Conservation (phyloP, 164 flowering plant species). For the Chloranthus sessilifolius region DNA sequence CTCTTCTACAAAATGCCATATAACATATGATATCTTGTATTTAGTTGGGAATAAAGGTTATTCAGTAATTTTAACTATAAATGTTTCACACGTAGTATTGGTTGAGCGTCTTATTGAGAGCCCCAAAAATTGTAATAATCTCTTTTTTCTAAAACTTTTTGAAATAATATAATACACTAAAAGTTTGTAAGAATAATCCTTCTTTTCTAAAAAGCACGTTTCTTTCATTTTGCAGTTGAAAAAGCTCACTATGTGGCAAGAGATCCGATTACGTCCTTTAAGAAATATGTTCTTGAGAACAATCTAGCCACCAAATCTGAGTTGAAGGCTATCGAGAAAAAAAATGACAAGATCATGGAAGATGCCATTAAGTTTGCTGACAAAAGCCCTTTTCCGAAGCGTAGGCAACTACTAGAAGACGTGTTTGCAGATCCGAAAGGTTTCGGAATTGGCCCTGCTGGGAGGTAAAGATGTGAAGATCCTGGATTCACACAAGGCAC, state of each 20-base stretch:
- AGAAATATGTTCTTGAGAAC: constrained; percentile 75
- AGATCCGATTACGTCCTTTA: constrained; percentile 80
- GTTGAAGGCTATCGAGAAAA: constrained; percentile 74
- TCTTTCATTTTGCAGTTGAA: constrained; percentile 61
- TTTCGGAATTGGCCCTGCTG: constrained; percentile 94
- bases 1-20: no score
- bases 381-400: constrained; percentile 61
- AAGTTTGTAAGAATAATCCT: no score
- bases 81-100: no score
- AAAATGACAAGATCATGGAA: constrained; percentile 80
- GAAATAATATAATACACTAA: no score
- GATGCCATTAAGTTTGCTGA: constrained; percentile 94
- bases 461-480: constrained; percentile 86
- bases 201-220: no score
- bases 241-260: constrained; percentile 79
- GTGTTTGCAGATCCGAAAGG: constrained; percentile 97
- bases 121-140: no score
- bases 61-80: no score
- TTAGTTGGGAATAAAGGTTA: no score
- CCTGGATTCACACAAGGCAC: constrained; percentile 93
- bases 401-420: constrained; percentile 83
- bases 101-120: no score
- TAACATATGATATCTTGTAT: no score
- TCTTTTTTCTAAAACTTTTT: no score
- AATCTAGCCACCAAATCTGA: constrained; percentile 70